Conservation (phyloP, 805 yeast genomes). For the Candida verbasci region DNA sequence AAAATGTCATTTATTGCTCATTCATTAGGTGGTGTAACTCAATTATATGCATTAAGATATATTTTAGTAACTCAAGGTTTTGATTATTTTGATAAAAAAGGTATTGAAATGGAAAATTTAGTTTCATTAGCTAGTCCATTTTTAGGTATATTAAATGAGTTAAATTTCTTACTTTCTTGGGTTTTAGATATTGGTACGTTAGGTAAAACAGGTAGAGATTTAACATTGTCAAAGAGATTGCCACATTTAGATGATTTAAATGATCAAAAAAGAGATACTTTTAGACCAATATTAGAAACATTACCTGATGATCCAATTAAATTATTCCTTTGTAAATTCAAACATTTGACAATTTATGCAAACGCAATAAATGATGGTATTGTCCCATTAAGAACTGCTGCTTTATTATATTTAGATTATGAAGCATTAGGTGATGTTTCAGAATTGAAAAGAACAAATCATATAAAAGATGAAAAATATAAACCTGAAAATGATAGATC, state of each 20-base stretch:
- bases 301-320: slow-evolving; percentile 40
- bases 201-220: slow-evolving; percentile 43
- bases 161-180: slow-evolving; percentile 36
- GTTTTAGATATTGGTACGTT: slow-evolving; percentile 41
- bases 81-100: slow-evolving; percentile 23
- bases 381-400: slow-evolving; percentile 41
- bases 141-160: slow-evolving; percentile 38
- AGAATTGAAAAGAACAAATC: slow-evolving; percentile 17
- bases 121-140: slow-evolving; percentile 41
- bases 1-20: slow-evolving; percentile 41
- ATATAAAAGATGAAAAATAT: slow-evolving; percentile 3
- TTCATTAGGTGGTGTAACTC: slow-evolving; percentile 41
- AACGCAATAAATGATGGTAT: slow-evolving; percentile 44
- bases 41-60: slow-evolving; percentile 36
- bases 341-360: slow-evolving; percentile 36
- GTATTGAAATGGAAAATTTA: slow-evolving; percentile 28
- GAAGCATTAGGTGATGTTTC: slow-evolving; percentile 38
- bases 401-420: slow-evolving; percentile 40
- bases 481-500: slow-evolving; percentile 5
- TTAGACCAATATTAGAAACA: slow-evolving; percentile 33
- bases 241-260: slow-evolving; percentile 20
- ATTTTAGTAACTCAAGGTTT: slow-evolving; percentile 27
- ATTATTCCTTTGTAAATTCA: slow-evolving; percentile 23
- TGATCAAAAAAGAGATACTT: slow-evolving; percentile 10
- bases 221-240: slow-evolving; percentile 32